phyloP scores from a whole-genome alignment of 2,329 filamentous ascomycete species.

The Capronia epimyces region DNA sequence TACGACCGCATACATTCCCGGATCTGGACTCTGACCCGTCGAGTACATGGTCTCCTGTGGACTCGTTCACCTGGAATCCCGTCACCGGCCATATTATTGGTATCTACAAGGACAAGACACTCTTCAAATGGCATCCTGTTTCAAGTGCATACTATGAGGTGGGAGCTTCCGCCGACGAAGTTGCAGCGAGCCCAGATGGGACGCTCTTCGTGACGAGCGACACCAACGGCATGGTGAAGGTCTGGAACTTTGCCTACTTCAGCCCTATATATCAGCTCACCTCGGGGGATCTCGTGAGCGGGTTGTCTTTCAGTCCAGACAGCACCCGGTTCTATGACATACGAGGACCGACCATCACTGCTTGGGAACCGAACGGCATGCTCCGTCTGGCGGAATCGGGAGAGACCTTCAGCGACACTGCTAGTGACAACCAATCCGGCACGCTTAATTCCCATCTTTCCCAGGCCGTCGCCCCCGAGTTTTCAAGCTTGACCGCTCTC shows the following conservation, averaged over 20 bases:
- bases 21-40: not conserved
- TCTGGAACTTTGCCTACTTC: constrained; percentile 30
- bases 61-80: constrained; percentile 31
- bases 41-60: constrained; percentile 10
- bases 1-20: not conserved
- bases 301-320: constrained; percentile 30
- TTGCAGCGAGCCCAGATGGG: constrained; percentile 28
- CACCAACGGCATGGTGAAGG: constrained; percentile 26
- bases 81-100: constrained; percentile 32
- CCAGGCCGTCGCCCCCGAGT: constrained; percentile 6
- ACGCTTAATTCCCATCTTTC: constrained; percentile 4
- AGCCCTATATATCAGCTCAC: constrained; percentile 27
- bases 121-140: constrained; percentile 38
- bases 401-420: constrained; percentile 23
- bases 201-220: constrained; percentile 30
- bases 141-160: constrained; percentile 30
- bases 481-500: constrained; percentile 1
- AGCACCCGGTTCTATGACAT: constrained; percentile 31
- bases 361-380: constrained; percentile 32
- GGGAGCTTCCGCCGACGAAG: constrained; percentile 23
- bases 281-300: constrained; percentile 25
- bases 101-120: constrained; percentile 31
- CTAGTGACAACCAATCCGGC: constrained; percentile 6
- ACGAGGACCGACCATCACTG: constrained; percentile 28
- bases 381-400: constrained; percentile 24